Base-by-base conservation (phyloP, 345 rosid species). In the Sonneratia caseolaris region DNA sequence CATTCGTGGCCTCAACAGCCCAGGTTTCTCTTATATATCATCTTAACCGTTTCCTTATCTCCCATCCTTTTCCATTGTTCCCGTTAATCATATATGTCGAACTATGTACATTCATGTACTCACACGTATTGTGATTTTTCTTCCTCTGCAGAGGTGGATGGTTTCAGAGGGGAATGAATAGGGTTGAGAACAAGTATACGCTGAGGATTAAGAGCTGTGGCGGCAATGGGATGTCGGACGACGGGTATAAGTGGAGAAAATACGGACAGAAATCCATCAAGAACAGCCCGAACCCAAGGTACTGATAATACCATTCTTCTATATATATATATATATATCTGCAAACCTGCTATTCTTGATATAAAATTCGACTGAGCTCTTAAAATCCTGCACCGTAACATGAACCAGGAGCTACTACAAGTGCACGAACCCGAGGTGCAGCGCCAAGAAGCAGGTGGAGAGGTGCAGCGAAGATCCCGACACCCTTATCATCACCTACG, bases 161-260 rank as follows among this genome's bases (percentile, higher is more conserved):
- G 36, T n/a, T 75, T 18, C 86, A 79, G 65, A 81, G 82, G 61
- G 82, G 82, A 5, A 48, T 71, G 47, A 74, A 76, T 65, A 82
- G 80, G 86, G 68, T 84, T 14, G 97, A 89, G 73, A 78, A 82
- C 76, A 89, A 80, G 84, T 93, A 91, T 68, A 91, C 92, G 45
- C 75, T 93, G 15, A 88, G 82, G 79, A 82, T 88, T 78, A 93
- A 82, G 83, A 82, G 83, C 70, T 77, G 35, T n/a, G 65, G 69
- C 62, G 81, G 79, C 56, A 83, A 82, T 75, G 90, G 85, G 47
- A 78, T 83, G 86, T 79, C 79, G 68, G 91, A 88, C 78, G 98
- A 93, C 79, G 98, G 97, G n/a, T 93, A 91, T 71, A 91, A 89
- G 81, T 93, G 98, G 98, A 86, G 98, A 77, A 93, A 93, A 67